These are phyloP conservation scores for Actinidia chinensis DNA, from an alignment of 179 eudicot species.

Conservation along the genomic window DNA sequence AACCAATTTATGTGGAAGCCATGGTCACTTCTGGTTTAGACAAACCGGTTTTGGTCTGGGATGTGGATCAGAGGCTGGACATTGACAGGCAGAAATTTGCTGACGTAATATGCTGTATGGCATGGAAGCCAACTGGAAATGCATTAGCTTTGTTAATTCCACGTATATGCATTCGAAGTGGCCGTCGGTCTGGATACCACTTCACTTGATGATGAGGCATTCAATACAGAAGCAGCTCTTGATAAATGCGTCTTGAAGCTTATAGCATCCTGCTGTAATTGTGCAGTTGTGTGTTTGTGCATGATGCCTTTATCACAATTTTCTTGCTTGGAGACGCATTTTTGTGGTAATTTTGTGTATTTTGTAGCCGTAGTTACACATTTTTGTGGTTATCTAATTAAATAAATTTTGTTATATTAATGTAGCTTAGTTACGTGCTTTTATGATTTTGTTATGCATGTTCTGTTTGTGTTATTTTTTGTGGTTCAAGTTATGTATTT, in stretches of 20 bases:
- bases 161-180: no score
- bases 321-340: no score
- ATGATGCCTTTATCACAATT: no score
- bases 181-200: constrained; percentile 64
- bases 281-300: constrained; percentile 54
- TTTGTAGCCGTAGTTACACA: no score
- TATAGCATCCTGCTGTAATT: constrained; percentile 91
- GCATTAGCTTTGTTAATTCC: constrained; percentile 85
- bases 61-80: constrained; percentile 69
- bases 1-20: constrained; percentile 93
- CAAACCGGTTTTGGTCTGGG: constrained; percentile 89
- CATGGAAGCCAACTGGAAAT: constrained; percentile 96
- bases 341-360: no score
- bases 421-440: no score
- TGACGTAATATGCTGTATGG: constrained; percentile 72
- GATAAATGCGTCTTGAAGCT: constrained; percentile 96
- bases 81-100: constrained; percentile 93
- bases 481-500: no score
- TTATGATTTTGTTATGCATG: no score
- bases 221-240: constrained; percentile 66
- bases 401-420: no score
- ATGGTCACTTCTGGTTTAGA: constrained; percentile 91
- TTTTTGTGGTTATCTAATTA: no score
- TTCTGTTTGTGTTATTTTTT: no score
- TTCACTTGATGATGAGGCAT: constrained; percentile 79